Conservation (phyloP, 1,139 yeast genomes). For the Candida labiduridarum region DNA sequence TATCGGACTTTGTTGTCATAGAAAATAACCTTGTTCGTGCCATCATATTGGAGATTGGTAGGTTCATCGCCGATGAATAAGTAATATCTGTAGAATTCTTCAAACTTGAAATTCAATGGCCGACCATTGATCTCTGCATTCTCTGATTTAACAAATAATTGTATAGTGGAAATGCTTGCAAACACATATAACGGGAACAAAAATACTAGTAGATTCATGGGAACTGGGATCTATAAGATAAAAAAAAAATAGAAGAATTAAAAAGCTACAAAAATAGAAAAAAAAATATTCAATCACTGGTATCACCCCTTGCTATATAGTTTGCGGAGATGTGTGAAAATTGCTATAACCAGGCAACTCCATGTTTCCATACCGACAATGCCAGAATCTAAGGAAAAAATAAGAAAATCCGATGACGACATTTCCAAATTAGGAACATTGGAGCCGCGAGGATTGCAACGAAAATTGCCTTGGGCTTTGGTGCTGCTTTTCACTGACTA, state of each 20-base stretch:
- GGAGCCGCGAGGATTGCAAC: background rate
- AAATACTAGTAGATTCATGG: conserved; percentile 3
- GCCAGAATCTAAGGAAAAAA: background rate
- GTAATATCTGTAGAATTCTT: background rate
- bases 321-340: background rate
- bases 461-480: background rate
- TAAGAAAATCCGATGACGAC: background rate
- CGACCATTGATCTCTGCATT: conserved; percentile 3
- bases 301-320: background rate
- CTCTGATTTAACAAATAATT: background rate
- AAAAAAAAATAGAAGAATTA: background rate
- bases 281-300: background rate
- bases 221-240: background rate
- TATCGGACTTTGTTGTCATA: conserved; percentile 5
- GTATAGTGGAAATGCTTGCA: conserved; percentile 1
- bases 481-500: too few species aligned
- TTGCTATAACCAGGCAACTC: background rate
- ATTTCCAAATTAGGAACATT: background rate
- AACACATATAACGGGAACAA: conserved; percentile 5
- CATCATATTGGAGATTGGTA: conserved; percentile 1
- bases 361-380: background rate
- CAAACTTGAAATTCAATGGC: background rate
- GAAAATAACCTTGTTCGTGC: conserved; percentile 1
- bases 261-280: background rate
- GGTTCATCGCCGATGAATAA: conserved; percentile 3